Conservation (phyloP, 768 basidiomycete species). For the Fibroporia radiculosa region DNA sequence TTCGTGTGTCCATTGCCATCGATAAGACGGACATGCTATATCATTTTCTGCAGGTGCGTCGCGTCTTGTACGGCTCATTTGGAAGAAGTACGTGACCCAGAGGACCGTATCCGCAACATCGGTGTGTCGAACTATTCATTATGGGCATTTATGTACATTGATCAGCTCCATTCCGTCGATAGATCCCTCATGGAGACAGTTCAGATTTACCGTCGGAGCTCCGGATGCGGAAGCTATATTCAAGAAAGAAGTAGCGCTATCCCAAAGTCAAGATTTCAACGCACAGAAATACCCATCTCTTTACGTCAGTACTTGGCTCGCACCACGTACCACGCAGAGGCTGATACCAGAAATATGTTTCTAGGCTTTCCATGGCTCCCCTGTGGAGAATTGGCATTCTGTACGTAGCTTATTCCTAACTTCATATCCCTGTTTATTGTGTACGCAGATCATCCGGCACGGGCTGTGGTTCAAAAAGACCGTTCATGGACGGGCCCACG, state of each 20-base stretch:
- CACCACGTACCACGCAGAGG: background rate
- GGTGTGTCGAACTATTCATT: conserved; percentile 25
- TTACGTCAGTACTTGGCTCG: conserved; percentile 16
- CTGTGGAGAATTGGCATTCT: conserved; percentile 63
- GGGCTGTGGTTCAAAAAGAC: conserved; percentile 57
- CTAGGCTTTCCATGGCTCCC: conserved; percentile 65
- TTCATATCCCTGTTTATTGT: background rate
- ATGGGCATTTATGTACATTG: background rate
- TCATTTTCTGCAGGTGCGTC: conserved; percentile 40
- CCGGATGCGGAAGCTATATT: conserved; percentile 69
- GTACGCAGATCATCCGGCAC: conserved; percentile 57
- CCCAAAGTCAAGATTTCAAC: conserved; percentile 31
- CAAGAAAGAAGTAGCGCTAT: conserved; percentile 33
- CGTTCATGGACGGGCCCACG: conserved; percentile 53
- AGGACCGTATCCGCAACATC: conserved; percentile 47
- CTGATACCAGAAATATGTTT: background rate
- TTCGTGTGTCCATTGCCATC: background rate
- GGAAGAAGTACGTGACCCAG: conserved; percentile 48
- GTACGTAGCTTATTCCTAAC: conserved; percentile 27
- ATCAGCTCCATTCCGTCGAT: background rate
- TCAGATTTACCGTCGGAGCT: conserved; percentile 62
- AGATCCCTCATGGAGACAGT: conserved; percentile 52
- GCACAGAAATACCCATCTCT: conserved; percentile 34
- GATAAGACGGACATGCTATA: background rate
- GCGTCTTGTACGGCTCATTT: conserved; percentile 68